Percentiles rank a stretch among this genome's conserved stretches.
These are phyloP conservation scores for Penicillium sp. DNA, from an alignment of 2,329 filamentous ascomycete species.

Conservation along the genomic window DNA sequence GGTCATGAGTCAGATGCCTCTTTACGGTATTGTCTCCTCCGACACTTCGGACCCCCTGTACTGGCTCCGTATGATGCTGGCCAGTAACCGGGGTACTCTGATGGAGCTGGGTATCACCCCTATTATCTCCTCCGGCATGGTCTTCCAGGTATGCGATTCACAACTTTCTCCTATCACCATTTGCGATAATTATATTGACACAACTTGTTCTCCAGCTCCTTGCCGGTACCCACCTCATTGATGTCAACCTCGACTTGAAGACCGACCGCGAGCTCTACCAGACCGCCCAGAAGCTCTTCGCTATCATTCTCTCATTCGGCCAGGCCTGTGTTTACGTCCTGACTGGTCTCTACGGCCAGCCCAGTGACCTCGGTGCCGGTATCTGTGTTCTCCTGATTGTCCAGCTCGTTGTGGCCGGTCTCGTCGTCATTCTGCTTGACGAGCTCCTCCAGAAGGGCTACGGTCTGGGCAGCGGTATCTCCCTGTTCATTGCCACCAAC, in stretches of 20 bases:
- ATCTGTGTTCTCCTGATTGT: constrained; percentile 98
- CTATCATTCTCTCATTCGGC: constrained; percentile 95
- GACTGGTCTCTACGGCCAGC: constrained; percentile 94
- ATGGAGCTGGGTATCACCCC: constrained; percentile 98
- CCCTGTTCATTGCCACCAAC: constrained; percentile 99
- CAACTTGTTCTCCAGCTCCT: constrained; percentile 60
- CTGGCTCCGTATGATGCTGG: constrained; percentile 99
- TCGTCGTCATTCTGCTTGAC: constrained; percentile 98
- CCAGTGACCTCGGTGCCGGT: constrained; percentile 93
- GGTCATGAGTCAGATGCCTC: constrained; percentile 99
- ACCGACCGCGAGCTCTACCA: constrained; percentile 99
- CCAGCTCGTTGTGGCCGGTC: constrained; percentile 92
- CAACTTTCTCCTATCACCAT: neutral
- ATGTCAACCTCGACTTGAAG: constrained; percentile 99
- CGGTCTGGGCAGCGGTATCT: constrained; percentile 96
- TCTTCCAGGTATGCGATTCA: constrained; percentile 70
- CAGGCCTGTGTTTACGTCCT: constrained; percentile 98
- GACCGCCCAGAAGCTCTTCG: constrained; percentile 98
- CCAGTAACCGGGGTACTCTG: constrained; percentile 93
- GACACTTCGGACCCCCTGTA: constrained; percentile 98
- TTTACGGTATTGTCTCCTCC: constrained; percentile 98
- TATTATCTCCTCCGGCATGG: constrained; percentile 99
- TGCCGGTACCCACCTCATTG: constrained; percentile 98
- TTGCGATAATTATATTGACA: constrained; percentile 14
- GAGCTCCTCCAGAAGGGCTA: constrained; percentile 99